Conservation (phyloP, 2,329 filamentous ascomycete species). For the Daldinia sp. region DNA sequence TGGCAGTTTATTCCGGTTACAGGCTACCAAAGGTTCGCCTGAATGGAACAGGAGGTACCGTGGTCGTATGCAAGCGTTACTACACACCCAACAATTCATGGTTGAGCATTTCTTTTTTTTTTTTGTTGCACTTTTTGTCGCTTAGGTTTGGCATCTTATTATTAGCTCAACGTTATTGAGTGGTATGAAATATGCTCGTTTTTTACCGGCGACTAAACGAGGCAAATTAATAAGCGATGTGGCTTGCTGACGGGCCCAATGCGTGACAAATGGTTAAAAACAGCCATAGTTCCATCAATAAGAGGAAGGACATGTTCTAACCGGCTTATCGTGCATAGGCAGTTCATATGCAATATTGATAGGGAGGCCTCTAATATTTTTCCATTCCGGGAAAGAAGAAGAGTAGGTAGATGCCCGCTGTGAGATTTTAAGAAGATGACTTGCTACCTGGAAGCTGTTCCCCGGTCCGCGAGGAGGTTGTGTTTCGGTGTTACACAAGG, state of each 20-base stretch:
- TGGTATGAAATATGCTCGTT: neutral
- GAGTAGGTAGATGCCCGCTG: conserved; percentile 15
- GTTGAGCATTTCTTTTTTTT: neutral
- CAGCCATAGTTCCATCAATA: neutral
- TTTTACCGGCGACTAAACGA: neutral
- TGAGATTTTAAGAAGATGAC: conserved; percentile 28
- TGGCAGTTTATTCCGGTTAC: neutral
- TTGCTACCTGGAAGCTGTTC: conserved; percentile 16
- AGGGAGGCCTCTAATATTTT: conserved; percentile 3
- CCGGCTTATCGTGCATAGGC: conserved; percentile 22
- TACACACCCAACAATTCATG: neutral
- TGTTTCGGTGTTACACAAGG: conserved; percentile 19
- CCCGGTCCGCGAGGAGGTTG: conserved; percentile 19
- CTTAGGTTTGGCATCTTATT: neutral
- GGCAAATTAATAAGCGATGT: conserved; percentile 5
- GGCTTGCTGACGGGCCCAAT: conserved; percentile 1
- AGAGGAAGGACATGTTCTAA: neutral
- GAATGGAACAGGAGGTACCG: neutral
- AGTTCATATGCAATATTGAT: conserved; percentile 4
- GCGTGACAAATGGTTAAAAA: neutral
- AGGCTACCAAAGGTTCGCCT: neutral
- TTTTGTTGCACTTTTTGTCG: neutral
- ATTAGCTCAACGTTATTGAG: neutral
- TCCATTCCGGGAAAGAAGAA: conserved; percentile 2
- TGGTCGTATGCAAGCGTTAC: neutral